Base-by-base conservation (phyloP, 257 asterid species). In the Osmanthus fragrans region DNA sequence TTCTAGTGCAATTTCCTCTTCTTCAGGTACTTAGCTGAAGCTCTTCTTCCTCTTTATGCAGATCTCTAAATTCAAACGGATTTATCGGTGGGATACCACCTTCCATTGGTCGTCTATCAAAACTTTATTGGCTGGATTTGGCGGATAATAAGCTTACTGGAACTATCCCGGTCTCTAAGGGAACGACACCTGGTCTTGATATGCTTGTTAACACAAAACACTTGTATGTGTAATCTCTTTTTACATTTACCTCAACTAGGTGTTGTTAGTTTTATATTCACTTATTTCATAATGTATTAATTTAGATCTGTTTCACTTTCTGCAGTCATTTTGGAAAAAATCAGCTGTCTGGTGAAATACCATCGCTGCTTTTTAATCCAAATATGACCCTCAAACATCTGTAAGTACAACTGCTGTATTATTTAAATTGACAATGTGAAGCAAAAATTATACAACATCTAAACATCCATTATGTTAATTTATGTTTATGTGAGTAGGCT, bases 271-370 rank as follows among this genome's bases (percentile, higher is more conserved):
- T 51, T 72, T 4, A 40, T 29, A 1, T 25, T n/a, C 47, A 36
- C 12, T 47, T 67, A 25, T n/a, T 74, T 19, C 29, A 49, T 10
- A 33, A 21, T 56, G 30, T 70, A 15, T 51, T 58, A 25, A 45
- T 54, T 76, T 36, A 23, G 75, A 72, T 27, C 77, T 12, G 42
- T 16, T 73, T 19, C 32, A 32, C 25, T 42, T 58, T 72, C 68
- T 85, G 84, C 89, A 96, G 99, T 88, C 97, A 96, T 82, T 88
- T 93, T 67, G 99, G 98, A 74, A 86, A 82, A 68, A 96, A 96
- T 79, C 84, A 72, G 84, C 83, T 96, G 56, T 82, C 92, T 30
- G 99, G 97, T 70, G 93, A 76, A 67, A 86, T 96, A 73, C 97
- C 99, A 69, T 1, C 94, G 40, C 74, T 76, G 78, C 87, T 96